Conservation (phyloP, 352 stramenopile species). For the Elongisporangium anandrum region DNA sequence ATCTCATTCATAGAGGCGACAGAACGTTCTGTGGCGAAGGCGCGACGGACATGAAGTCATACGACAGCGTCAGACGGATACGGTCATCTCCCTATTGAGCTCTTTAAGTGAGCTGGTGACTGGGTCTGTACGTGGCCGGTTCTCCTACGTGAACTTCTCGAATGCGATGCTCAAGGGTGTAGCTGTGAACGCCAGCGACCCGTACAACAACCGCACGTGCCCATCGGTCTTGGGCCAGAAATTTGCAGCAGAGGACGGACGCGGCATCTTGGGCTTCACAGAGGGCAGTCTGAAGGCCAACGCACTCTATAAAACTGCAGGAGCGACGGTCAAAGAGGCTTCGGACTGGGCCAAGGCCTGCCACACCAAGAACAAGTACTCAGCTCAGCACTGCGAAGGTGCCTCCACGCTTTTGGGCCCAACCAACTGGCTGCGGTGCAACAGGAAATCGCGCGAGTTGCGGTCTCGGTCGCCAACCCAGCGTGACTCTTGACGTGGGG, state of each 20-base stretch:
- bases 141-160: slow-evolving; percentile 49
- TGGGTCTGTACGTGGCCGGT: slow-evolving; percentile 17
- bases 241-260: slow-evolving; percentile 41
- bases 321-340: slow-evolving; percentile 19
- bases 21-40: slow-evolving; percentile 37
- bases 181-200: slow-evolving; percentile 9
- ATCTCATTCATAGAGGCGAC: slow-evolving; percentile 45
- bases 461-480: slow-evolving; percentile 17
- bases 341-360: slow-evolving; percentile 36
- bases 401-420: too few species aligned
- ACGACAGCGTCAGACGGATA: slow-evolving; percentile 25
- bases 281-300: slow-evolving; percentile 33
- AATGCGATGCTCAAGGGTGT: slow-evolving; percentile 29
- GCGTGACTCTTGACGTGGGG: slow-evolving; percentile 24
- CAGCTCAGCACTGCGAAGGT: too few species aligned
- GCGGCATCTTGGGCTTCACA: slow-evolving; percentile 18
- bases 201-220: slow-evolving; percentile 31
- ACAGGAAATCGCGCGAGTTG: too few species aligned
- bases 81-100: slow-evolving; percentile 21
- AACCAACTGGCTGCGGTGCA: too few species aligned
- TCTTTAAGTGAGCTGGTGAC: slow-evolving; percentile 15
- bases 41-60: slow-evolving; percentile 31
- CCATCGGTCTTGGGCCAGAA: slow-evolving; percentile 43
- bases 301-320: slow-evolving; percentile 14
- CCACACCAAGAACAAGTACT: slow-evolving; percentile 37